These are phyloP conservation scores for Linum usitatissimum DNA, from an alignment of 345 rosid genomes.

Conservation along the genomic window DNA sequence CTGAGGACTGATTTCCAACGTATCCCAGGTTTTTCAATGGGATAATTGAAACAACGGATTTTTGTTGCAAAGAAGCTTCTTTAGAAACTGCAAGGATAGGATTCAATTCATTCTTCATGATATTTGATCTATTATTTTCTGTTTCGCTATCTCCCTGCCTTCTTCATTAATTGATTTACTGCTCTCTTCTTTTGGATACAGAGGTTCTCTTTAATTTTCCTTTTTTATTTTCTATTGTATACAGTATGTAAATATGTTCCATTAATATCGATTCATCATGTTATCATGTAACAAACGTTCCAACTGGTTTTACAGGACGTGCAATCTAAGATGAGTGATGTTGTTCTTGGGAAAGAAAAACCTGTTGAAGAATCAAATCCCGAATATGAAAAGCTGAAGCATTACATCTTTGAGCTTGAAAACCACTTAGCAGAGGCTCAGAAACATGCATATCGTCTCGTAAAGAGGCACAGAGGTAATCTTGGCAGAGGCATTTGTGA, in stretches of 20 bases:
- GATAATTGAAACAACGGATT: not conserved
- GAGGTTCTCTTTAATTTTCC: too few species aligned
- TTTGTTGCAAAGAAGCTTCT: too few species aligned
- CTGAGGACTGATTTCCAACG: not conserved
- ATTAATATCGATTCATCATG: not conserved
- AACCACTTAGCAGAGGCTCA: constrained; percentile 93
- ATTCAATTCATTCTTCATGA: too few species aligned
- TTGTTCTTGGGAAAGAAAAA: constrained; percentile 92
- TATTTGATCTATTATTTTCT: too few species aligned
- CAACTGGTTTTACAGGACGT: constrained; percentile 52
- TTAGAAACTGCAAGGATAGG: too few species aligned
- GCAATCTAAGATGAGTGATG: constrained; percentile 85
- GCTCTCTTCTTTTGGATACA: too few species aligned
- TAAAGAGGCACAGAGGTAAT: constrained; percentile 90
- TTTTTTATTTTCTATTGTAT: too few species aligned
- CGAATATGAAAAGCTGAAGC: constrained; percentile 86
- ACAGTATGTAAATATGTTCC: too few species aligned
- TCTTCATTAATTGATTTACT: too few species aligned
- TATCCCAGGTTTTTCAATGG: not conserved
- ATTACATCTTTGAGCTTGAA: constrained; percentile 87
- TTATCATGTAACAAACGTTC: constrained; percentile 4
- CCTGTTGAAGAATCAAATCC: constrained; percentile 96
- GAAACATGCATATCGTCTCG: constrained; percentile 93
- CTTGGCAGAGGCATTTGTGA: not conserved
- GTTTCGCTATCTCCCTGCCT: too few species aligned